Evolutionary conservation across 371 early-diverging fungal genomes (phyloP).

Genomic region (Phascolomyces articulosus): DNA sequence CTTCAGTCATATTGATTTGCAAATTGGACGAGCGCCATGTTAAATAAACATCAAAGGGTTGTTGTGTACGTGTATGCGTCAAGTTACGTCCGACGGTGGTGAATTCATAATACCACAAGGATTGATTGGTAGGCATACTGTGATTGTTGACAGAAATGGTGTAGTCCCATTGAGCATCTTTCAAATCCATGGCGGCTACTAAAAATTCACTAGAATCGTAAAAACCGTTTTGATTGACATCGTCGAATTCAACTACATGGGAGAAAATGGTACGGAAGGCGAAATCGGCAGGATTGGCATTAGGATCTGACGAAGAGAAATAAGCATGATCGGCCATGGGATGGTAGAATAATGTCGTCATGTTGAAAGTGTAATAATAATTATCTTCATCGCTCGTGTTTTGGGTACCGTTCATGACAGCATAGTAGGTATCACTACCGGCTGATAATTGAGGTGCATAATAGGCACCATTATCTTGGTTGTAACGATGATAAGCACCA

Average conservation of each 20-base stretch:
- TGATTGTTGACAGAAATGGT: constrained; percentile 36
- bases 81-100: constrained; percentile 28
- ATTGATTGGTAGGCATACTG: constrained; percentile 30
- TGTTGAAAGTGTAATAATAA: constrained; percentile 38
- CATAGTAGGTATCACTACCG: constrained; percentile 26
- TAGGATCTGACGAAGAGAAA: constrained; percentile 40
- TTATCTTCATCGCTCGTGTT: constrained; percentile 34
- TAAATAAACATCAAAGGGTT: constrained; percentile 26
- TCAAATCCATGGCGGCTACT: constrained; percentile 26
- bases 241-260: constrained; percentile 45
- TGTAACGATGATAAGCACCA: constrained; percentile 43
- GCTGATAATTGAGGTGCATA: constrained; percentile 45
- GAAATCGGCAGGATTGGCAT: constrained; percentile 42
- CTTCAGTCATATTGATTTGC: constrained; percentile 45
- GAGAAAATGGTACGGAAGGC: constrained; percentile 36
- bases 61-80: neutral
- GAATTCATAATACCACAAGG: constrained; percentile 32
- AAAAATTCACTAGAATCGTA: constrained; percentile 40
- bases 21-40: constrained; percentile 40
- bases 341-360: constrained; percentile 31
- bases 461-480: constrained; percentile 40
- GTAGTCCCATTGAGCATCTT: constrained; percentile 30
- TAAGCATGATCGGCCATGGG: constrained; percentile 43
- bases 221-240: constrained; percentile 46
- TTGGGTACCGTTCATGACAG: constrained; percentile 44